These are phyloP conservation scores for Aspergillus sclerotiicarbonarius DNA, from an alignment of 495 filamentous ascomycete genomes.

Conservation along the genomic window DNA sequence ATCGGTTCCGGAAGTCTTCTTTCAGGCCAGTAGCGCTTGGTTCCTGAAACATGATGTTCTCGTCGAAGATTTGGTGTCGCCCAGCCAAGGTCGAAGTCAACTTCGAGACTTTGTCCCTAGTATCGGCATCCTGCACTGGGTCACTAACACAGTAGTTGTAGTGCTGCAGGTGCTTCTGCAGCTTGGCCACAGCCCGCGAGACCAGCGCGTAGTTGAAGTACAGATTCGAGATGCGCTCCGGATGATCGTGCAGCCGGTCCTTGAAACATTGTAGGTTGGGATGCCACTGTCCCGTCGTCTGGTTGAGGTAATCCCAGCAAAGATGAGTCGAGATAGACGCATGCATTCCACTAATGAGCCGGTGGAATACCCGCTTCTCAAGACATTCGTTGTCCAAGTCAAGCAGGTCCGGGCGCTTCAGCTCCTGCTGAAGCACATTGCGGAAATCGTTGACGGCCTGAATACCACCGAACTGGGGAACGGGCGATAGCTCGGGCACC, in stretches of 20 bases:
- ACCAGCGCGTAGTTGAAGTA: constrained; percentile 99
- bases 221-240: constrained; percentile 91
- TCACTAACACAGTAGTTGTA: constrained; percentile 96
- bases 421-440: constrained; percentile 72
- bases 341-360: constrained; percentile 95
- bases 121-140: constrained; percentile 68
- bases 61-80: constrained; percentile 83
- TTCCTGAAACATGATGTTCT: constrained; percentile 84
- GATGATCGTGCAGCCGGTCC: constrained; percentile 73
- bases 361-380: constrained; percentile 96
- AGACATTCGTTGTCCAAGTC: constrained; percentile 87
- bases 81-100: constrained; percentile 65
- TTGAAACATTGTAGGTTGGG: constrained; percentile 92
- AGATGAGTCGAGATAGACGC: constrained; percentile 93
- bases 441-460: constrained; percentile 82
- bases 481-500: constrained; percentile 36
- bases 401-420: constrained; percentile 62
- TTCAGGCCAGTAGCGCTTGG: constrained; percentile 70
- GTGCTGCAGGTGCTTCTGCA: constrained; percentile 74
- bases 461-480: constrained; percentile 29
- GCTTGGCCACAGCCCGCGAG: constrained; percentile 83
- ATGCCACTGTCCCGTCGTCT: constrained; percentile 89
- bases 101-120: constrained; percentile 72
- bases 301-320: constrained; percentile 95
- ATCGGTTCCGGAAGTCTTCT: constrained; percentile 96